Percentiles rank a stretch among this genome's conserved stretches.
phyloP scores from a whole-genome alignment of 192 early-diverging fungal species.

The Coemansia sp. region DNA sequence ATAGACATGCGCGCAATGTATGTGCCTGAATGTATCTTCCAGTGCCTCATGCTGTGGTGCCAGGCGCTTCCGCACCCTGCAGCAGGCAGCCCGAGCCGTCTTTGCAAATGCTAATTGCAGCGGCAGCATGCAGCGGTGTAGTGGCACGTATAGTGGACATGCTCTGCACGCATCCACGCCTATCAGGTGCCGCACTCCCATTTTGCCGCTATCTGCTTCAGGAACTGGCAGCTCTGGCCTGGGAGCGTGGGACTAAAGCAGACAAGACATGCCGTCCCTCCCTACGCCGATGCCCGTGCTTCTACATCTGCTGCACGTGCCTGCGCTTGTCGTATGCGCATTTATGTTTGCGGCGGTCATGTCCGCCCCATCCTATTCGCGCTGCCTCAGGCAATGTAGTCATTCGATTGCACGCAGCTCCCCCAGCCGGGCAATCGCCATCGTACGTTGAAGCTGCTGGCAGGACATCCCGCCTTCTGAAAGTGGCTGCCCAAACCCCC shows the following conservation, averaged over 20 bases:
- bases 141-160: constrained; percentile 14
- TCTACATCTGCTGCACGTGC: background rate
- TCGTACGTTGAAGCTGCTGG: background rate
- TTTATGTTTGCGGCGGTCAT: background rate
- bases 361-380: background rate
- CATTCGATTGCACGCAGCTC: constrained; percentile 9
- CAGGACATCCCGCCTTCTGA: background rate
- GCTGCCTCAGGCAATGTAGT: background rate
- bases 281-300: constrained; percentile 2
- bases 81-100: background rate
- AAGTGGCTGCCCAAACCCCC: constrained; percentile 3
- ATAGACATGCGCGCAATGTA: background rate
- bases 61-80: constrained; percentile 11
- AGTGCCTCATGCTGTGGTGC: background rate
- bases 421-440: constrained; percentile 5
- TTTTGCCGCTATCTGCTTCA: background rate
- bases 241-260: background rate
- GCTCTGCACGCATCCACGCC: constrained; percentile 4
- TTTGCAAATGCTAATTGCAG: background rate
- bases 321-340: constrained; percentile 1
- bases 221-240: background rate
- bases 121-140: constrained; percentile 12
- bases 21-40: background rate
- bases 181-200: background rate
- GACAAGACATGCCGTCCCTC: background rate